A percentile compares a stretch with the other conserved stretches of the same genome.
phyloP scores from a whole-genome alignment of 805 yeast genomes.

The Cyberlindnera mississippiensis region DNA sequence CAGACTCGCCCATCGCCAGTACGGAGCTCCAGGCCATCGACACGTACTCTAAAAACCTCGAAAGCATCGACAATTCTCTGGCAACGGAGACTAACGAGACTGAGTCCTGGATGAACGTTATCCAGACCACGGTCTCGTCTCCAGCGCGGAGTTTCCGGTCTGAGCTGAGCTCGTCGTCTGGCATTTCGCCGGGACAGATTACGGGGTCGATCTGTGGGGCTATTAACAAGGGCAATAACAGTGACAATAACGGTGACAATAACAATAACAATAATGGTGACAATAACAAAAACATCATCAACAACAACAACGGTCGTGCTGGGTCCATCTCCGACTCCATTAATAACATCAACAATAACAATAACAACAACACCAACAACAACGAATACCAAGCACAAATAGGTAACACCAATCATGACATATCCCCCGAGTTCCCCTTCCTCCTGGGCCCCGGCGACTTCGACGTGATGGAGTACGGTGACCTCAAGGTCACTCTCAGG shows the following conservation, averaged over 20 bases:
- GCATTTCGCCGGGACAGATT: not conserved
- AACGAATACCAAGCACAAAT: too few relatives aligned
- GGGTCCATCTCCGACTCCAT: too few relatives aligned
- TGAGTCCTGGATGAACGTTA: slow-evolving; percentile 3
- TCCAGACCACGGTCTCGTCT: not conserved
- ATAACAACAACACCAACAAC: not conserved
- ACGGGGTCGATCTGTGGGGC: too few relatives aligned
- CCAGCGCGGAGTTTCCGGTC: slow-evolving; percentile 3
- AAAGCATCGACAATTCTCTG: slow-evolving; percentile 12
- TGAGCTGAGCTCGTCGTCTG: slow-evolving; percentile 3
- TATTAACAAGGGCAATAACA: too few relatives aligned
- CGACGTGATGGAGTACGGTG: slow-evolving; percentile 28
- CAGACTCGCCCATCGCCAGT: slow-evolving; percentile 5
- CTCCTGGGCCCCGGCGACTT: slow-evolving; percentile 12
- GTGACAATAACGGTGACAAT: too few relatives aligned
- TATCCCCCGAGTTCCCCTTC: slow-evolving; percentile 9
- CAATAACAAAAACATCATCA: not conserved
- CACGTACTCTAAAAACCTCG: slow-evolving; percentile 15
- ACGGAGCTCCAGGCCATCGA: slow-evolving; percentile 11
- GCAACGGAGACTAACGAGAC: slow-evolving; percentile 2
- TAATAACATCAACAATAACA: not conserved
- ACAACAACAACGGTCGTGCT: too few relatives aligned
- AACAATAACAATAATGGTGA: too few relatives aligned
- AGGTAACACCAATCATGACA: not conserved
- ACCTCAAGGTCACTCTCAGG: slow-evolving; percentile 33